These are phyloP conservation scores for Xylaria sp. DNA, from an alignment of 2,329 filamentous ascomycete genomes.

Conservation along the genomic window DNA sequence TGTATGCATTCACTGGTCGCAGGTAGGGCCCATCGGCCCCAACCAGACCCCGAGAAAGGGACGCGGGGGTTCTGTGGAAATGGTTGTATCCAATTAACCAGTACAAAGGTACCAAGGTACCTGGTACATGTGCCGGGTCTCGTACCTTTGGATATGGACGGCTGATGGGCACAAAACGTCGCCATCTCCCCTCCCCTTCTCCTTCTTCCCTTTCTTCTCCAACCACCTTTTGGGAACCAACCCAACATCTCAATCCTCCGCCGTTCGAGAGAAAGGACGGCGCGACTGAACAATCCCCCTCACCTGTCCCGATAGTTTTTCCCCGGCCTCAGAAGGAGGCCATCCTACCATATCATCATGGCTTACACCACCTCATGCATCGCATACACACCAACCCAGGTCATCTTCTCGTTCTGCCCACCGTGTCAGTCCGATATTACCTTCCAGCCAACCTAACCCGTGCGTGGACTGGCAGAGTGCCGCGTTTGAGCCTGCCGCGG, in stretches of 20 bases:
- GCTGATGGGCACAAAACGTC: conserved; percentile 18
- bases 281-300: conserved; percentile 42
- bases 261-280: conserved; percentile 45
- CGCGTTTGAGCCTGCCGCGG: conserved; percentile 42
- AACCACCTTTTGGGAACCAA: conserved; percentile 35
- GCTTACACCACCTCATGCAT: conserved; percentile 23
- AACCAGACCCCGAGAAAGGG: not conserved
- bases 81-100: conserved; percentile 11
- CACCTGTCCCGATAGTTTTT: conserved; percentile 41
- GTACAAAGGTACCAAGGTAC: conserved; percentile 1
- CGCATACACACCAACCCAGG: conserved; percentile 36
- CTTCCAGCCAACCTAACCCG: conserved; percentile 40
- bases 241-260: conserved; percentile 32
- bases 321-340: conserved; percentile 48
- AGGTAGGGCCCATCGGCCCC: not conserved
- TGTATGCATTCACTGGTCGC: not conserved
- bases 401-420: conserved; percentile 38
- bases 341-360: conserved; percentile 47
- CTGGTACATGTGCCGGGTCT: not conserved
- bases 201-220: conserved; percentile 24
- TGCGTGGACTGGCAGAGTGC: conserved; percentile 41
- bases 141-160: not conserved
- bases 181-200: conserved; percentile 33
- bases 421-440: conserved; percentile 38
- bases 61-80: not conserved